Conservation (phyloP, 352 stramenopile species). For the Phytopythium vexans region DNA sequence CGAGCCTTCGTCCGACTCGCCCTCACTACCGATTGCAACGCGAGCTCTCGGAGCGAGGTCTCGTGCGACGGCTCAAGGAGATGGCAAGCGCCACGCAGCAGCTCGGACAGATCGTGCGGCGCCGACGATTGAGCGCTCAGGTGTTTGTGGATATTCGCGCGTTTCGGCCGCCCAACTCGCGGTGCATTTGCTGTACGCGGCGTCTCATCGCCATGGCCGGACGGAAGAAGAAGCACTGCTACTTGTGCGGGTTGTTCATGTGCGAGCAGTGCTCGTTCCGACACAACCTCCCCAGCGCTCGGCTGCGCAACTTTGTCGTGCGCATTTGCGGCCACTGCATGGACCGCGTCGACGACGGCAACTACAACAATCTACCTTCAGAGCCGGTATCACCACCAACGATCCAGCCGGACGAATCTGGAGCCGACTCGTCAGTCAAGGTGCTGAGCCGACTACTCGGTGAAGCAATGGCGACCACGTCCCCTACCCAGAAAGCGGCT, state of each 20-base stretch:
- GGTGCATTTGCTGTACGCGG: conserved; percentile 27
- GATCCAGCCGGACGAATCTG: conserved; percentile 19
- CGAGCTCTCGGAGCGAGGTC: conserved; percentile 10
- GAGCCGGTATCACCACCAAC: conserved; percentile 13
- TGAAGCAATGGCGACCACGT: conserved; percentile 36
- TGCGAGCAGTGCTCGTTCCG: conserved; percentile 44
- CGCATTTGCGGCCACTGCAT: conserved; percentile 56
- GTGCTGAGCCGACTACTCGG: conserved; percentile 36
- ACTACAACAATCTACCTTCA: conserved; percentile 44
- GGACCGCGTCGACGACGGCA: conserved; percentile 43
- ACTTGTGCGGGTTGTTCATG: conserved; percentile 58
- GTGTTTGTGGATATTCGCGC: conserved; percentile 25
- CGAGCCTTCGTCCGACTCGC: conserved; percentile 9
- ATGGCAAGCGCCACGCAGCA: conserved; percentile 35
- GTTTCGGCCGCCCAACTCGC: conserved; percentile 20
- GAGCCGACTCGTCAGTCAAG: conserved; percentile 14
- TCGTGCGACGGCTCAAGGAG: conserved; percentile 26
- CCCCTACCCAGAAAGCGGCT: conserved; percentile 22
- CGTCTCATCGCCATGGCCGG: conserved; percentile 15
- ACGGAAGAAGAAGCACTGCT: conserved; percentile 39
- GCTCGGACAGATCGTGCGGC: conserved; percentile 25
- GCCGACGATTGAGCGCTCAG: conserved; percentile 25
- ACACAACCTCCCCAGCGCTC: conserved; percentile 21
- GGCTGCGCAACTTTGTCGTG: conserved; percentile 19
- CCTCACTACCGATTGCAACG: not conserved